Conservation (phyloP, 345 rosid species). For the Moricandia moricandioides region DNA sequence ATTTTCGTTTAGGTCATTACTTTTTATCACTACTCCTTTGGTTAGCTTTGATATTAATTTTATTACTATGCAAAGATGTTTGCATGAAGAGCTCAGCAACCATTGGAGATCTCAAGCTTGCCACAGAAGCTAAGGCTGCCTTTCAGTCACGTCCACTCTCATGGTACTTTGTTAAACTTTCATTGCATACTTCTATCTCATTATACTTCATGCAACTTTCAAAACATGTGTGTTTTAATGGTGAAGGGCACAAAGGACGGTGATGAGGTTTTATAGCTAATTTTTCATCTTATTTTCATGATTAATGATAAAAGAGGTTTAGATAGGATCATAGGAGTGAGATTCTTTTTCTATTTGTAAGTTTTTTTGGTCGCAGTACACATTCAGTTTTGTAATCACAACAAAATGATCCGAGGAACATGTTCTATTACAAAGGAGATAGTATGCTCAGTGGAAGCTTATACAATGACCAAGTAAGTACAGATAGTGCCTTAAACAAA, state of each 20-base stretch:
- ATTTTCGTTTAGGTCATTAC: background rate
- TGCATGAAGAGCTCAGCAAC: slow-evolving; percentile 56
- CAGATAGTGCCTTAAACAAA: slow-evolving; percentile 26
- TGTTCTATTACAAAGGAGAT: slow-evolving; percentile 23
- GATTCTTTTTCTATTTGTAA: too few relatives aligned
- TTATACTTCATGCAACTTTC: background rate
- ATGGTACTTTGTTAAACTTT: slow-evolving; percentile 44
- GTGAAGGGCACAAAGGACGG: slow-evolving; percentile 72
- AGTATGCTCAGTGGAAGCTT: slow-evolving; percentile 19
- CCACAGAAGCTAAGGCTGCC: slow-evolving; percentile 70
- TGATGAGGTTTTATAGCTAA: slow-evolving; percentile 53
- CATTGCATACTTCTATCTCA: background rate
- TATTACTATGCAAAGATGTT: slow-evolving; percentile 43
- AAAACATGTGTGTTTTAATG: background rate
- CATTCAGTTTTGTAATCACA: slow-evolving; percentile 23
- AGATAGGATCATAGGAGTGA: background rate
- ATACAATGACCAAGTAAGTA: slow-evolving; percentile 12
- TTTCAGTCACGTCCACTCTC: slow-evolving; percentile 70
- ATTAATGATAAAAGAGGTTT: background rate
- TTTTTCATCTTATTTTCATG: background rate
- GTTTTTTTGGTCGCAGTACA: background rate
- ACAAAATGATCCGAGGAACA: slow-evolving; percentile 23
- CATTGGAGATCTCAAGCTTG: slow-evolving; percentile 62
- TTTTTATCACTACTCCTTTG: background rate
- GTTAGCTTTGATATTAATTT: background rate